Base-by-base conservation (phyloP, 2,329 filamentous ascomycete species). In the Ceratocystis albifundus region DNA sequence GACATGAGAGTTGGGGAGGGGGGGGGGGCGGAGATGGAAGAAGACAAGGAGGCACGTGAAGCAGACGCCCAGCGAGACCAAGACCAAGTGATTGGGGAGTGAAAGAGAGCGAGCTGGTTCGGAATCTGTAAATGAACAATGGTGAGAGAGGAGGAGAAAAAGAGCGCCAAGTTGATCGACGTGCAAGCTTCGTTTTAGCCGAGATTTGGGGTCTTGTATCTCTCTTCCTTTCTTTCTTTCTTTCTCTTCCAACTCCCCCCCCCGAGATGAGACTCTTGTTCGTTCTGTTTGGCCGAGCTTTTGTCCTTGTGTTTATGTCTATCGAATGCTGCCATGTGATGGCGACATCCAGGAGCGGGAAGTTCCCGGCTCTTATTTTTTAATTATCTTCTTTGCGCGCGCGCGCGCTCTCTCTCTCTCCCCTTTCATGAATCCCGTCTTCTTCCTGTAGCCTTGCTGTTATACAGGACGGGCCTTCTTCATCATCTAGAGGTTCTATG, bases 91-190 rank as follows among this genome's bases (percentile, higher is more conserved):
- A n/a, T n/a, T n/a, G n/a, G n/a, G n/a, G n/a, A n/a, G 48, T 50
- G 22, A 12, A 50, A 50, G 48, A 50, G 10, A 50, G 30, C 30
- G 28, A 30, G 10, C 7, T 8, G 3, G 22, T 8, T 50, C 8
- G n/a, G 20, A 22, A 50, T 8, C 4, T n/a, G n/a, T 8, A 55
- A 25, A 55, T 55, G 15, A 30, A 55, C 20, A 55, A 55, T 15
- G 8, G 6, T 55, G 25, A 25, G 50, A 25, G 20, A 55, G 6
- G 22, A 30, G 3, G 3, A 30, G 20, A 48, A 20, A 8, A 20
- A 48, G 17, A 48, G 46, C 46, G 55, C 55, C 55, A 36, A 59
- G 55, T 59, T 59, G 55, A 59, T 59, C 55, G 55, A 36, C 55
- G n/a, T 30, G n/a, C 15, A 59, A 36, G 25, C 55, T 59, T 30